A percentile compares a stretch with the other conserved stretches of the same genome.
These are phyloP conservation scores for Phaeoacremonium minimum DNA, from an alignment of 2,329 filamentous ascomycete genomes.

Conservation along the genomic window DNA sequence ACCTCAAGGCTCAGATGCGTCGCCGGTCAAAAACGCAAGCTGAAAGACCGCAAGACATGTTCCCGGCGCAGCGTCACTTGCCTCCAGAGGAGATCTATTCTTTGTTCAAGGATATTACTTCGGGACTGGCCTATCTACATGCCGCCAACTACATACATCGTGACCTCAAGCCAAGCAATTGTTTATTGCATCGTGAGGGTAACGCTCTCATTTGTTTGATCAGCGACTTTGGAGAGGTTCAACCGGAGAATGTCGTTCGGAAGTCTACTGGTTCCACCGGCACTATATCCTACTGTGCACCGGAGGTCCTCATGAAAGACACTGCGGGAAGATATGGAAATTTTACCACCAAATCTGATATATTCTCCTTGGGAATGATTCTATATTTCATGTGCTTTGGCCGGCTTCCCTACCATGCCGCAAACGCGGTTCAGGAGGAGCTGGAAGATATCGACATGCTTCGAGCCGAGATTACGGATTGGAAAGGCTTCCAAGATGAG, in stretches of 20 bases:
- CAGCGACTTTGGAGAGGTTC: constrained; percentile 97
- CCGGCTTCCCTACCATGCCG: constrained; percentile 76
- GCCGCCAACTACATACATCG: constrained; percentile 90
- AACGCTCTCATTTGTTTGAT: constrained; percentile 77
- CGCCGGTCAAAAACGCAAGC: constrained; percentile 74
- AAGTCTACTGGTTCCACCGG: constrained; percentile 90
- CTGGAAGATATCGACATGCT: constrained; percentile 85
- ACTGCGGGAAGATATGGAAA: constrained; percentile 74
- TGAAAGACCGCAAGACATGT: constrained; percentile 54
- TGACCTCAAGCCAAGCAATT: constrained; percentile 95
- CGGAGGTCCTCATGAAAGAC: constrained; percentile 77
- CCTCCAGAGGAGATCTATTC: constrained; percentile 93
- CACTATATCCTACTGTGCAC: constrained; percentile 95
- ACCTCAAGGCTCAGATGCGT: constrained; percentile 83
- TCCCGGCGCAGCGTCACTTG: constrained; percentile 34
- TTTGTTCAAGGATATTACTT: constrained; percentile 92
- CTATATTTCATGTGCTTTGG: constrained; percentile 97
- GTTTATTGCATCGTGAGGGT: constrained; percentile 70
- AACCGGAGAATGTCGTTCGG: constrained; percentile 74
- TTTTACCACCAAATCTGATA: constrained; percentile 94
- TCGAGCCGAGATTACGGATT: constrained; percentile 78
- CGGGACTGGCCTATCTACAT: constrained; percentile 85
- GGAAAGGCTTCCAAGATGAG: constrained; percentile 82
- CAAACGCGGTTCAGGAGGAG: constrained; percentile 84
- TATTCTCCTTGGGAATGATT: constrained; percentile 99